Percentiles rank a stretch among this genome's conserved stretches.
Evolutionary conservation across 2,329 filamentous ascomycete species (phyloP).

Genomic region (Peltaster fructicola): DNA sequence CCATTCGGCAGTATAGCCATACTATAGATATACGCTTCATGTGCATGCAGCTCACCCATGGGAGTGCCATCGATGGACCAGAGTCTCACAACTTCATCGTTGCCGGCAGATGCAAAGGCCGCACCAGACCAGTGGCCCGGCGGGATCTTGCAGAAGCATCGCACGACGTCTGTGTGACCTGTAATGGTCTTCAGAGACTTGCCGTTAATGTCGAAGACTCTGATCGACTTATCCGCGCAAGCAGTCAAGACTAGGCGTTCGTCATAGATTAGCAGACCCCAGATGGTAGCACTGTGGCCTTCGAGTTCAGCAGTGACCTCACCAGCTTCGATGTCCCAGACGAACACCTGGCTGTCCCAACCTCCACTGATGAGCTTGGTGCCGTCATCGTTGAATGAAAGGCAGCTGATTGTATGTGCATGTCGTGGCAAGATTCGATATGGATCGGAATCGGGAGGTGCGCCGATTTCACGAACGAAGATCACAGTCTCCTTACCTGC

Average conservation of each 20-base stretch:
- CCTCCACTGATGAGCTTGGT: slow-evolving; percentile 72
- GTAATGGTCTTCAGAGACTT: slow-evolving; percentile 47
- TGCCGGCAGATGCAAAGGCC: slow-evolving; percentile 87
- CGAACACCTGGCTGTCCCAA: slow-evolving; percentile 76
- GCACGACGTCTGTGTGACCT: slow-evolving; percentile 65
- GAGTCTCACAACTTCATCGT: slow-evolving; percentile 73
- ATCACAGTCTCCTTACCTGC: slow-evolving; percentile 87
- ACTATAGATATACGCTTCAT: slow-evolving; percentile 90
- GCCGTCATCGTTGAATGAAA: slow-evolving; percentile 60
- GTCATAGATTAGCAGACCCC: slow-evolving; percentile 78
- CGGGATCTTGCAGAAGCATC: slow-evolving; percentile 73
- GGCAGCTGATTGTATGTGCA: slow-evolving; percentile 67
- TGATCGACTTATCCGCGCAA: slow-evolving; percentile 77
- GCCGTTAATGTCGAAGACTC: slow-evolving; percentile 54
- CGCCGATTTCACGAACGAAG: slow-evolving; percentile 61
- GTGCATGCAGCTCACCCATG: slow-evolving; percentile 63
- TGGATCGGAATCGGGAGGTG: slow-evolving; percentile 54
- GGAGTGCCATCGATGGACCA: slow-evolving; percentile 70
- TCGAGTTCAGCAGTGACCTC: slow-evolving; percentile 53
- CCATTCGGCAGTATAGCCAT: slow-evolving; percentile 61
- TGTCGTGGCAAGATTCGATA: slow-evolving; percentile 79
- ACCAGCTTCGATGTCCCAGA: slow-evolving; percentile 81
- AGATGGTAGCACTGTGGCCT: slow-evolving; percentile 69
- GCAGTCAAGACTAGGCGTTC: slow-evolving; percentile 60
- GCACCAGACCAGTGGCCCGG: slow-evolving; percentile 60